phyloP scores from a whole-genome alignment of 1,284 basidiomycete genomes.

The Tremellales sp. region DNA sequence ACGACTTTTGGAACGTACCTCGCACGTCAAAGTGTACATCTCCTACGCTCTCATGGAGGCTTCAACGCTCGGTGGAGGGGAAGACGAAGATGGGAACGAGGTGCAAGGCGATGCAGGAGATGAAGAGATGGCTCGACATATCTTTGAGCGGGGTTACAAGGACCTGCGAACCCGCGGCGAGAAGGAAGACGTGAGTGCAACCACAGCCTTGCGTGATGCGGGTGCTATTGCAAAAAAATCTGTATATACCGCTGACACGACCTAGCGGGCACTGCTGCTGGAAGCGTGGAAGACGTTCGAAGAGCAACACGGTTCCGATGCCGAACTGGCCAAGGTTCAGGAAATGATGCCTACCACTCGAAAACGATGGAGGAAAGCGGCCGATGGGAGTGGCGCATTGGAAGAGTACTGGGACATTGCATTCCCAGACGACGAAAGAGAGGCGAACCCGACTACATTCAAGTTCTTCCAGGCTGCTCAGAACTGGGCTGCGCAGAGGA shows the following conservation, averaged over 20 bases:
- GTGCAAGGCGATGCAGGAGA: slow-evolving; percentile 67
- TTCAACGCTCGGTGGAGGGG: slow-evolving; percentile 54
- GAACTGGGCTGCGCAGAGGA: slow-evolving; percentile 60
- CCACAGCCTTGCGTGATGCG: not conserved
- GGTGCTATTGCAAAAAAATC: too few species aligned
- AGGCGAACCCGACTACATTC: slow-evolving; percentile 85
- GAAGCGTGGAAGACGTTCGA: slow-evolving; percentile 94
- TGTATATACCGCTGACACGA: not conserved
- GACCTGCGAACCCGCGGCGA: slow-evolving; percentile 73
- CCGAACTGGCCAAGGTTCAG: slow-evolving; percentile 71
- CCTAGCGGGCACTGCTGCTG: slow-evolving; percentile 80
- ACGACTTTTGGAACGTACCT: slow-evolving; percentile 76
- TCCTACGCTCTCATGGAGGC: slow-evolving; percentile 52
- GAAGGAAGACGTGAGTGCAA: slow-evolving; percentile 72
- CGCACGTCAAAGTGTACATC: slow-evolving; percentile 76
- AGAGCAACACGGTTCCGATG: slow-evolving; percentile 64
- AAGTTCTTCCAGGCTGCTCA: slow-evolving; percentile 91
- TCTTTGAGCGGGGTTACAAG: slow-evolving; percentile 82
- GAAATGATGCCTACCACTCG: slow-evolving; percentile 86
- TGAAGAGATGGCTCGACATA: slow-evolving; percentile 61
- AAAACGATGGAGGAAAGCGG: slow-evolving; percentile 74
- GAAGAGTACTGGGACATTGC: slow-evolving; percentile 91
- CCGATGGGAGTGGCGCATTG: slow-evolving; percentile 74
- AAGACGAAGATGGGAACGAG: slow-evolving; percentile 68
- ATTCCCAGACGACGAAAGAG: slow-evolving; percentile 89